These are phyloP conservation scores for Alternaria consortialis DNA, from an alignment of 2,329 filamentous ascomycete species.

Conservation along the genomic window DNA sequence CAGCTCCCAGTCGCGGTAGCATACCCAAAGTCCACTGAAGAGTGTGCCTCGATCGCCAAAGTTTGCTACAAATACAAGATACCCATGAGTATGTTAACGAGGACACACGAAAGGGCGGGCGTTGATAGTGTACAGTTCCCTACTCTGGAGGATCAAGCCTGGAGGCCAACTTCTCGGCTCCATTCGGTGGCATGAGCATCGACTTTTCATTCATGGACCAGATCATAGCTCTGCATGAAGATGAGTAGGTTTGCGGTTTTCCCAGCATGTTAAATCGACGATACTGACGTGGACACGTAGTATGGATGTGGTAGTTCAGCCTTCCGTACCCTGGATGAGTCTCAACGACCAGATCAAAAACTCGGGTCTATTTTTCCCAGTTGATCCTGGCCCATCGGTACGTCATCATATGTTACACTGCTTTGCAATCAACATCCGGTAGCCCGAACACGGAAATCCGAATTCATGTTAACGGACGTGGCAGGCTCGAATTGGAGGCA, in stretches of 20 bases:
- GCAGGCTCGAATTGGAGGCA: slow-evolving; percentile 78
- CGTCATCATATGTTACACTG: slow-evolving; percentile 14
- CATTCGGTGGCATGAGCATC: slow-evolving; percentile 85
- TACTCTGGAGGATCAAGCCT: slow-evolving; percentile 88
- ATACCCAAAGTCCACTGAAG: slow-evolving; percentile 69
- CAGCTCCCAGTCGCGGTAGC: slow-evolving; percentile 71
- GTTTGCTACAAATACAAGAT: slow-evolving; percentile 81
- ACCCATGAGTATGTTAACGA: slow-evolving; percentile 66
- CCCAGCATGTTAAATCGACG: not conserved
- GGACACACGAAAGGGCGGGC: not conserved
- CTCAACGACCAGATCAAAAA: slow-evolving; percentile 79
- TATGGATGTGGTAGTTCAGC: slow-evolving; percentile 93
- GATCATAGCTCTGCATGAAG: slow-evolving; percentile 79
- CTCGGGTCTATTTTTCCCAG: slow-evolving; percentile 86
- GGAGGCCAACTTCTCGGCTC: slow-evolving; percentile 89
- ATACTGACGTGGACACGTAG: slow-evolving; percentile 42
- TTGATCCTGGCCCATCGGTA: slow-evolving; percentile 77
- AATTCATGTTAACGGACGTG: slow-evolving; percentile 28
- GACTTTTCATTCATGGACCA: slow-evolving; percentile 90
- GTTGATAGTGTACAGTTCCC: slow-evolving; percentile 62
- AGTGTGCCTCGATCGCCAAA: slow-evolving; percentile 71
- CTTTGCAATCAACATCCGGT: slow-evolving; percentile 15
- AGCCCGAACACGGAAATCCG: slow-evolving; percentile 25
- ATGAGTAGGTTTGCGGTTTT: slow-evolving; percentile 62
- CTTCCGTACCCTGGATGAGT: slow-evolving; percentile 90